These are phyloP conservation scores for Bruguiera sexangula DNA, from an alignment of 345 rosid genomes.

Conservation along the genomic window DNA sequence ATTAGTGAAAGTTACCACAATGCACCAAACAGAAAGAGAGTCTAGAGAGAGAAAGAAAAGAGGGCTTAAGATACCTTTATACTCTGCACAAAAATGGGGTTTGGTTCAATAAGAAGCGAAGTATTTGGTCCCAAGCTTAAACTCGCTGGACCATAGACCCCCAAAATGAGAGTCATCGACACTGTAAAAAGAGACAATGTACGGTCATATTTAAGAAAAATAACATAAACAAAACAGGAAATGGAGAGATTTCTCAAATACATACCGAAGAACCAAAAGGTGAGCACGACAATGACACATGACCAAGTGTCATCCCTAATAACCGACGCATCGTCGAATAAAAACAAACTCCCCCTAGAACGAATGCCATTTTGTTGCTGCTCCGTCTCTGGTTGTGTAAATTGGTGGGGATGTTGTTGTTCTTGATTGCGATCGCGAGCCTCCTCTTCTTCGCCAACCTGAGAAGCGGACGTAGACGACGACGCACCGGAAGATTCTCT, in stretches of 20 bases:
- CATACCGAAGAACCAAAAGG: constrained; percentile 92
- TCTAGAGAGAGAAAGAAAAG: neutral
- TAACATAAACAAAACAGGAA: neutral
- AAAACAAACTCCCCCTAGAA: constrained; percentile 30
- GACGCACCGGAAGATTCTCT: constrained; percentile 3
- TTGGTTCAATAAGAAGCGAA: constrained; percentile 67
- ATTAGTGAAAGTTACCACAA: no score
- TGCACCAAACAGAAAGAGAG: neutral
- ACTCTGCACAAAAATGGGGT: constrained; percentile 70
- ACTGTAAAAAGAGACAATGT: constrained; percentile 38
- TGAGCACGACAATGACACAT: constrained; percentile 73
- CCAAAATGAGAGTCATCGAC: constrained; percentile 81
- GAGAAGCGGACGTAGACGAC: constrained; percentile 2
- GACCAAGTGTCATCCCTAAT: constrained; percentile 77
- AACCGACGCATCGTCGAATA: constrained; percentile 36
- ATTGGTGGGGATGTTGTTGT: neutral
- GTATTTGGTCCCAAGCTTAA: constrained; percentile 65
- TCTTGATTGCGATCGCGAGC: constrained; percentile 1
- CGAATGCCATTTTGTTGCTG: constrained; percentile 41
- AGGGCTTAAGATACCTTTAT: constrained; percentile 45
- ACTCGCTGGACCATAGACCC: constrained; percentile 70
- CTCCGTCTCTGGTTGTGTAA: constrained; percentile 37
- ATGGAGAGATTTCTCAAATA: neutral
- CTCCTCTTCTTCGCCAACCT: constrained; percentile 1
- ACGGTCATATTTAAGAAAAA: neutral